Conservation (phyloP, 768 basidiomycete species). For the Artomyces pyxidatus region DNA sequence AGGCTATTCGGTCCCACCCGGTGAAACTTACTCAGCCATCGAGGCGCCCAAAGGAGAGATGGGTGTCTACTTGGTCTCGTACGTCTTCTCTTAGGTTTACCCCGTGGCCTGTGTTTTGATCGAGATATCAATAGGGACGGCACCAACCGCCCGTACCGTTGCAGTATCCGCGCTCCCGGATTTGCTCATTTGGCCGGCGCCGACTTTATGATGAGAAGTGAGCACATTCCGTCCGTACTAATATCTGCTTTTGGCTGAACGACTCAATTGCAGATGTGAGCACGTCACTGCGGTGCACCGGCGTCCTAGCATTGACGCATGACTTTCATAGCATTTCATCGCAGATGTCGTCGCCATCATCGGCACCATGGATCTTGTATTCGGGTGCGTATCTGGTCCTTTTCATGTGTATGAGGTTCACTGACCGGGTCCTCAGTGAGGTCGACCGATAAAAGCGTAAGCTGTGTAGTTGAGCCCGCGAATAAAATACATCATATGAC, state of each 20-base stretch:
- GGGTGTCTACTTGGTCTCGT: constrained; percentile 97
- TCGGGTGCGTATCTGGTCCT: constrained; percentile 57
- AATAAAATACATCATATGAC: neutral
- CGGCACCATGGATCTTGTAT: constrained; percentile 97
- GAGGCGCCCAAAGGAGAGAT: constrained; percentile 99
- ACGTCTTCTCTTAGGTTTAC: constrained; percentile 23
- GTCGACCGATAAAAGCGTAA: constrained; percentile 31
- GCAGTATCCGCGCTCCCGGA: constrained; percentile 94
- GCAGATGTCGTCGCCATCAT: constrained; percentile 96
- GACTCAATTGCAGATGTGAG: constrained; percentile 29
- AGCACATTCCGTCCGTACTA: constrained; percentile 24
- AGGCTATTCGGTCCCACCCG: constrained; percentile 93
- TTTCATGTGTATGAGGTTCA: neutral
- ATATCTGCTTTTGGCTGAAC: constrained; percentile 5
- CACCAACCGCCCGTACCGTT: constrained; percentile 91
- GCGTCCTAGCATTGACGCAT: constrained; percentile 7
- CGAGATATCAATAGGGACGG: constrained; percentile 57
- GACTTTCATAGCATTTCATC: constrained; percentile 60
- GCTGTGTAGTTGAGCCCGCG: neutral
- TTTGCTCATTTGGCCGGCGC: constrained; percentile 93
- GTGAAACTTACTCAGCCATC: constrained; percentile 94
- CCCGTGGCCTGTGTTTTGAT: neutral
- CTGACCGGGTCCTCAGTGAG: constrained; percentile 26
- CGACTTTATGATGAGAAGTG: constrained; percentile 97
- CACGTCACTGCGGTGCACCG: neutral